A percentile compares a stretch with the other conserved stretches of the same genome.
These are phyloP conservation scores for Lasiosphaeriaceae sp. DNA, from an alignment of 495 filamentous ascomycete species.

Conservation along the genomic window DNA sequence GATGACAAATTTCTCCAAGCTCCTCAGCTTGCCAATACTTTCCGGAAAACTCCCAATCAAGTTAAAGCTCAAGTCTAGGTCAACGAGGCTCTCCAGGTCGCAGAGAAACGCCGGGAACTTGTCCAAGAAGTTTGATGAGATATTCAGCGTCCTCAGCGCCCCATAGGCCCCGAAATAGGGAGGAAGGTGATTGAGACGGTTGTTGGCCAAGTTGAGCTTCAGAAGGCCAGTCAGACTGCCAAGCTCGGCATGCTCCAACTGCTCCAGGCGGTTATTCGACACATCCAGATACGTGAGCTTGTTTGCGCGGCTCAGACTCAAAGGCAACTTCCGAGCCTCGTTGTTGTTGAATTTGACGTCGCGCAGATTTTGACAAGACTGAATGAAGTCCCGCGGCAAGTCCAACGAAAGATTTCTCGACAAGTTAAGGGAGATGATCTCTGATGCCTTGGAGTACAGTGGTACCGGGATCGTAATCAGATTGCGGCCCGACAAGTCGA, in stretches of 20 bases:
- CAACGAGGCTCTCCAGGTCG: conserved; percentile 74
- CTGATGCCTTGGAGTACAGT: conserved; percentile 83
- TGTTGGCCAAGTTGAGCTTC: conserved; percentile 90
- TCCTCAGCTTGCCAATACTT: conserved; percentile 70
- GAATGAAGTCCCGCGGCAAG: conserved; percentile 94
- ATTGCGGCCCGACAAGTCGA: conserved; percentile 88
- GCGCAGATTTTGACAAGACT: conserved; percentile 82
- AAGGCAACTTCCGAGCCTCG: conserved; percentile 81
- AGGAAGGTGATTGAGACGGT: conserved; percentile 73
- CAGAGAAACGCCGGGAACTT: conserved; percentile 82
- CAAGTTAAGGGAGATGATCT: conserved; percentile 92
- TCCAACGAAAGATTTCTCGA: conserved; percentile 89
- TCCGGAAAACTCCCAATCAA: conserved; percentile 69
- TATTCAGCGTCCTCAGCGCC: conserved; percentile 72
- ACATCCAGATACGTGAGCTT: conserved; percentile 85
- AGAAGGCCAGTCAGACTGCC: conserved; percentile 61
- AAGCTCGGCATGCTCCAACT: conserved; percentile 79
- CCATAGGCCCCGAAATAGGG: conserved; percentile 75
- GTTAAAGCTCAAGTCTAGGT: conserved; percentile 98
- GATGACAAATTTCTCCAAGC: conserved; percentile 84
- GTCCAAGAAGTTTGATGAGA: conserved; percentile 88
- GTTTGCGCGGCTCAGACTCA: conserved; percentile 76
- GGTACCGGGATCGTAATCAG: conserved; percentile 92
- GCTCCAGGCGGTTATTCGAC: conserved; percentile 87
- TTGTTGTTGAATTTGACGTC: conserved; percentile 95